Evolutionary conservation across 495 filamentous ascomycete species (phyloP), one percentile per base, ranked within the genome.

Genomic region (Eremomyces bilateralis): DNA sequence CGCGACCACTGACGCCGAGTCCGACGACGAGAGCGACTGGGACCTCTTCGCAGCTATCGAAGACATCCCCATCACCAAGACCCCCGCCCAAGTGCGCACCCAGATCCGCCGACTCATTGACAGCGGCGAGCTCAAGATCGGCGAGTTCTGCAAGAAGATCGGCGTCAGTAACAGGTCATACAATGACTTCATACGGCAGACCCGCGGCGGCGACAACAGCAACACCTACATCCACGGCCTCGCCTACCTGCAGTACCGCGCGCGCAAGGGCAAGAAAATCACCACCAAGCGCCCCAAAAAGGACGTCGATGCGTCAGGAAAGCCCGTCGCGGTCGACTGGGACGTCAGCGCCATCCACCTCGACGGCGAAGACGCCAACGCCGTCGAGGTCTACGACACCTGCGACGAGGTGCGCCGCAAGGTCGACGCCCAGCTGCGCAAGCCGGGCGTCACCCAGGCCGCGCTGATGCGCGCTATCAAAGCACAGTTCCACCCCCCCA

Each of bases 381-480:
- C 19, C 0, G 60, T 71, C 1, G 45, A 46, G 3, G 46, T 71
- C 13, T 67, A 49, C 44, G 65, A 72, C 38, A 62, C 62, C 4
- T 73, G 64, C 43, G 62, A 72, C 41, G 64, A 67, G 39, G 44
- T 72, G 21, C 59, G 64, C 3, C 52, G 49, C 32, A 73, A 71
- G 51, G 64, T 73, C 37, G 51, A 49, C 21, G 55, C 59, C 0
- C 54, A 69, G 30, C 53, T 73, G 3, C 48, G 49, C 20, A 53
- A 56, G 30, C 45, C 53, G 15, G 58, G 54, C 28, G 48, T 68
- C 20, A 67, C 59, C 0, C 57, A 67, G 45, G 62, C 64, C n/a
- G 47, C 51, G 29, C 64, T 73, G 48, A 51, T 53, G 34, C 60
- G 64, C 28, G 57, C 63, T 28, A 41, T 70, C 34, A 41, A 45